These are phyloP conservation scores for Lipomyces yamadae DNA, from an alignment of 805 yeast genomes.

Conservation along the genomic window DNA sequence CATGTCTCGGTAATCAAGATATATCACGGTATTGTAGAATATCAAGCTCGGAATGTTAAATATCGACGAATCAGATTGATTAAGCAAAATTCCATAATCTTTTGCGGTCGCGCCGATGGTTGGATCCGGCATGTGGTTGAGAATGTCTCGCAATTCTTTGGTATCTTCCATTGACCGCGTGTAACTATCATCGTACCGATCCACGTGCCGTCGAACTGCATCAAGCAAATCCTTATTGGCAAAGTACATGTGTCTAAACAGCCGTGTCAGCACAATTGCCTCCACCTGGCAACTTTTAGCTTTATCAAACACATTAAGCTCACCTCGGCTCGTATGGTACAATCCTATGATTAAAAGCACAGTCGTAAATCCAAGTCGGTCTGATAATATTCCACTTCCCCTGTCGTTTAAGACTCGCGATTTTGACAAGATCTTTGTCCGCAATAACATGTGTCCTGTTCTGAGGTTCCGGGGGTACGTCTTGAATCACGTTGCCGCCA, in stretches of 20 bases:
- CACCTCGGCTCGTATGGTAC: constrained; percentile 61
- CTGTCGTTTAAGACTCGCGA: constrained; percentile 47
- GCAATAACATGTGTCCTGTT: constrained; percentile 29
- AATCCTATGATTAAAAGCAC: constrained; percentile 52
- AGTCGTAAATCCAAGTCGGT: constrained; percentile 76
- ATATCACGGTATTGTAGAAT: constrained; percentile 35
- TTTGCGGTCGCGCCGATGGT: not conserved
- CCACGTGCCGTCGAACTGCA: constrained; percentile 51
- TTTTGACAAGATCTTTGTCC: constrained; percentile 47
- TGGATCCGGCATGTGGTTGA: constrained; percentile 32
- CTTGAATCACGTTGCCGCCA: constrained; percentile 38
- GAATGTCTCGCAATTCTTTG: constrained; percentile 38
- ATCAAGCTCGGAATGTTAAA: constrained; percentile 42
- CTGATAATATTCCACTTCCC: constrained; percentile 63
- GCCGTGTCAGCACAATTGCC: not conserved
- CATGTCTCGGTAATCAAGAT: constrained; percentile 14
- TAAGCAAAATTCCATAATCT: not conserved
- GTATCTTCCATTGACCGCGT: constrained; percentile 44
- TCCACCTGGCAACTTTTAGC: constrained; percentile 56
- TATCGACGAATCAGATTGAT: constrained; percentile 25
- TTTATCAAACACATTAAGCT: not conserved
- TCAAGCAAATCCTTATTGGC: constrained; percentile 47
- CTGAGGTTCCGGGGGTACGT: constrained; percentile 4
- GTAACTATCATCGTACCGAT: constrained; percentile 68
- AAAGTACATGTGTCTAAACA: constrained; percentile 52